Evolutionary conservation across 1,284 basidiomycete species (phyloP).

Genomic region (Cutaneotrichosporon cavernicola): DNA sequence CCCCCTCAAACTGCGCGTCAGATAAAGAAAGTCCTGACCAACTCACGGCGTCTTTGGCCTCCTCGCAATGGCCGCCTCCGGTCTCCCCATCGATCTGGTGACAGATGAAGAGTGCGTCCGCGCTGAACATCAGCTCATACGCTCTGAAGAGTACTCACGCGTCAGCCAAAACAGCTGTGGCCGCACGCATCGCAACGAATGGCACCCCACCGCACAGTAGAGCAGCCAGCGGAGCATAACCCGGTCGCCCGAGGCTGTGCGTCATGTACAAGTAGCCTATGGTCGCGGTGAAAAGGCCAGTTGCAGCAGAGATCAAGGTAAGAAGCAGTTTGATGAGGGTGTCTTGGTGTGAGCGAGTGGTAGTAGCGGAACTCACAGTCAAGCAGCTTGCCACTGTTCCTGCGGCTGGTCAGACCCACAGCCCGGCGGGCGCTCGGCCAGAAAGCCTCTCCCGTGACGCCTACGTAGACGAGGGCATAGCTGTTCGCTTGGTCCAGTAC

Average conservation of each 20-base stretch:
- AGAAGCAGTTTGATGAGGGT: slow-evolving; percentile 66
- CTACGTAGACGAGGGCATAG: slow-evolving; percentile 79
- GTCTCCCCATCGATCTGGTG: slow-evolving; percentile 81
- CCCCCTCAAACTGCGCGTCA: slow-evolving; percentile 20
- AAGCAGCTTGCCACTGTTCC: slow-evolving; percentile 48
- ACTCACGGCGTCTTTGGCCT: slow-evolving; percentile 70
- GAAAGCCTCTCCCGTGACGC: slow-evolving; percentile 80
- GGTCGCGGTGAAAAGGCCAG: slow-evolving; percentile 74
- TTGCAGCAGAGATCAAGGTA: slow-evolving; percentile 68
- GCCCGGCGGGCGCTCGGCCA: slow-evolving; percentile 71
- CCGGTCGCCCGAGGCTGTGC: slow-evolving; percentile 72
- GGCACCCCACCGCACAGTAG: slow-evolving; percentile 75
- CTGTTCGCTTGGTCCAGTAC: slow-evolving; percentile 72
- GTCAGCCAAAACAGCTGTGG: slow-evolving; percentile 76
- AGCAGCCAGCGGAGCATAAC: slow-evolving; percentile 72
- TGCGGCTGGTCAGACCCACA: slow-evolving; percentile 53
- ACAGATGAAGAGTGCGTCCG: slow-evolving; percentile 82
- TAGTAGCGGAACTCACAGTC: slow-evolving; percentile 44
- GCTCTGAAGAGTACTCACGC: slow-evolving; percentile 56
- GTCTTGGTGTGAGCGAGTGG: slow-evolving; percentile 31
- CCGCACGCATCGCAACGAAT: slow-evolving; percentile 76
- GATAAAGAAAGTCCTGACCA: rapidly evolving
- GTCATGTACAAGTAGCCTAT: slow-evolving; percentile 83
- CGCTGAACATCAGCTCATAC: slow-evolving; percentile 27
- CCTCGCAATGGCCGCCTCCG: slow-evolving; percentile 63